Evolutionary conservation across 164 flowering plant species (phyloP).

Genomic region (Piper betle): DNA sequence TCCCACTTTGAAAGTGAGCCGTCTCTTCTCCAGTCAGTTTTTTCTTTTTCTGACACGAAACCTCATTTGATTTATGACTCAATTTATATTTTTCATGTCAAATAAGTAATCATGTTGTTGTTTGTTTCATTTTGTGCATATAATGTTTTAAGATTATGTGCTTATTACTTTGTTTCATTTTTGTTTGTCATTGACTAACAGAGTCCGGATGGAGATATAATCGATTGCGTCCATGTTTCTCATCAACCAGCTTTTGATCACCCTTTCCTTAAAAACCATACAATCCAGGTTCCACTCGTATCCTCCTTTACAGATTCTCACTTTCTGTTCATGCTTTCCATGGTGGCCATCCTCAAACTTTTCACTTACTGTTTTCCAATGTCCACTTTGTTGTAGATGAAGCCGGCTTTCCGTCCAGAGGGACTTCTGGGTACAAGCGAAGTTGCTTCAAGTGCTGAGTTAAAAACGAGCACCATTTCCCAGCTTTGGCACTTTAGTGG

Average conservation of each 20-base stretch:
- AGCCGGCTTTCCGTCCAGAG: slow-evolving; percentile 78
- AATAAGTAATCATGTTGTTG: not conserved
- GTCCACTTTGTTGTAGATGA: slow-evolving; percentile 29
- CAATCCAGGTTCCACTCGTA: slow-evolving; percentile 47
- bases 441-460: slow-evolving; percentile 20
- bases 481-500: slow-evolving; percentile 90
- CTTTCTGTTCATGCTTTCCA: not conserved
- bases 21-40: not conserved
- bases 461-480: slow-evolving; percentile 24
- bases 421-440: slow-evolving; percentile 58
- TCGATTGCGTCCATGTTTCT: slow-evolving; percentile 70
- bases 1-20: not conserved
- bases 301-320: not conserved
- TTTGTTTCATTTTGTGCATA: not conserved
- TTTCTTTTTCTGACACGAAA: not conserved
- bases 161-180: not conserved
- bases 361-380: not conserved
- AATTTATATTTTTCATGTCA: not conserved
- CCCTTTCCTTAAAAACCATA: slow-evolving; percentile 85
- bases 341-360: too few species aligned
- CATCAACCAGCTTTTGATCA: slow-evolving; percentile 97
- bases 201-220: slow-evolving; percentile 97
- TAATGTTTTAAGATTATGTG: not conserved
- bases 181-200: slow-evolving; percentile 19
- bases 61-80: not conserved